Percentiles rank a stretch among this genome's conserved stretches.
These are phyloP conservation scores for Phaseolus lunatus DNA, from an alignment of 306 rosid genomes.

Conservation along the genomic window DNA sequence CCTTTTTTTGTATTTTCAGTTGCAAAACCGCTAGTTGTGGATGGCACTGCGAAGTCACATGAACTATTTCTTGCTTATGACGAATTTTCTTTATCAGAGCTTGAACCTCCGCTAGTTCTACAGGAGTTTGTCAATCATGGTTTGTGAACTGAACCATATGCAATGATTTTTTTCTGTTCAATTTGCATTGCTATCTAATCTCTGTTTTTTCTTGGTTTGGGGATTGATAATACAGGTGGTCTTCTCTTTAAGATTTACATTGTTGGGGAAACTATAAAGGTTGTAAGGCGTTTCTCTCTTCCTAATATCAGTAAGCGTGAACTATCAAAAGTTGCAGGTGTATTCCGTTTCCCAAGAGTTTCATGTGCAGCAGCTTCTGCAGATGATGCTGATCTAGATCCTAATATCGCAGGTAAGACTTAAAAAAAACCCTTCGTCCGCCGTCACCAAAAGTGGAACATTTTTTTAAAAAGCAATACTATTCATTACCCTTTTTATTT, in stretches of 20 bases:
- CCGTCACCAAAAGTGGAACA: background rate
- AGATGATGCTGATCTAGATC: slow-evolving; percentile 62
- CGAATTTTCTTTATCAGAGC: slow-evolving; percentile 60
- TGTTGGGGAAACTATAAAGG: slow-evolving; percentile 57
- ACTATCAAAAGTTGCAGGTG: slow-evolving; percentile 55
- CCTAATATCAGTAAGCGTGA: slow-evolving; percentile 59
- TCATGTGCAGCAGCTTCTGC: slow-evolving; percentile 65
- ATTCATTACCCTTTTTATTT: background rate
- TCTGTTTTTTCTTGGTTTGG: background rate
- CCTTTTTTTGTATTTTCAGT: slow-evolving; percentile 47
- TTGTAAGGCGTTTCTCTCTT: slow-evolving; percentile 64
- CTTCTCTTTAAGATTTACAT: slow-evolving; percentile 63
- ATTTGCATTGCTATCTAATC: background rate
- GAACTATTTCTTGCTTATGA: slow-evolving; percentile 63
- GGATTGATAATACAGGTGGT: slow-evolving; percentile 48
- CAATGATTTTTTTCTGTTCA: background rate
- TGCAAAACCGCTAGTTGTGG: slow-evolving; percentile 65
- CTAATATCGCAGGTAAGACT: slow-evolving; percentile 59
- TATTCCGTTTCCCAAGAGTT: slow-evolving; percentile 62
- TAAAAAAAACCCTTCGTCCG: background rate
- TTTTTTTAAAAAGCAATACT: background rate
- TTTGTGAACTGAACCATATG: slow-evolving; percentile 44
- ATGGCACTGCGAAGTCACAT: slow-evolving; percentile 64
- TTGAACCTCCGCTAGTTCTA: slow-evolving; percentile 64
- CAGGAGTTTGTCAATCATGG: slow-evolving; percentile 72